Evolutionary conservation across 1,284 basidiomycete species (phyloP).

Genomic region (Melampsora abietis-canadensis): DNA sequence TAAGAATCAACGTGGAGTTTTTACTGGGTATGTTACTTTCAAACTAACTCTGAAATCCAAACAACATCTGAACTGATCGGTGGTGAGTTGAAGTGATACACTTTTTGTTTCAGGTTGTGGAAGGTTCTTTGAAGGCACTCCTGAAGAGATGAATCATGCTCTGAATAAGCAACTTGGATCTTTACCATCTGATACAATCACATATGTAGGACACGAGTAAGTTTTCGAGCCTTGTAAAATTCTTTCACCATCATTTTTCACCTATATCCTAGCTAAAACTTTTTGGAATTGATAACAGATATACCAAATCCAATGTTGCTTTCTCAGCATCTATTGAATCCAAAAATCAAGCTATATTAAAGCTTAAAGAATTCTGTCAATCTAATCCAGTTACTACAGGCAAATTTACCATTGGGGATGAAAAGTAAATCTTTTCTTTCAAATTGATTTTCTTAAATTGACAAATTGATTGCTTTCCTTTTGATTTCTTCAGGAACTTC

Average conservation of each 20-base stretch:
- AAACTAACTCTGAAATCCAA: neutral
- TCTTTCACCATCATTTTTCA: neutral
- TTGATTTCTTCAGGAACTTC: slow-evolving; percentile 58
- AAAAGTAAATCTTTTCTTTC: slow-evolving; percentile 57
- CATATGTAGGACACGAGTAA: slow-evolving; percentile 92
- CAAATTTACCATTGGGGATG: slow-evolving; percentile 75
- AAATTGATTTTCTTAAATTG: neutral
- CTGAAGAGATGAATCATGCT: slow-evolving; percentile 76
- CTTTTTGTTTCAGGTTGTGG: slow-evolving; percentile 91
- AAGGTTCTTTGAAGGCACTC: slow-evolving; percentile 92
- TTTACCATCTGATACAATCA: slow-evolving; percentile 74
- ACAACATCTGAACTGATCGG: no score
- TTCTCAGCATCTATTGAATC: slow-evolving; percentile 62
- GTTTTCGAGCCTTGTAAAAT: slow-evolving; percentile 56
- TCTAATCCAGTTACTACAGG: slow-evolving; percentile 66
- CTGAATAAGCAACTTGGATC: slow-evolving; percentile 65
- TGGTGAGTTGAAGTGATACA: slow-evolving; percentile 63
- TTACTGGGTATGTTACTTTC: slow-evolving; percentile 66
- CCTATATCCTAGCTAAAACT: slow-evolving; percentile 32
- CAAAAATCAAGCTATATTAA: slow-evolving; percentile 60
- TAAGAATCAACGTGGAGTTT: slow-evolving; percentile 68
- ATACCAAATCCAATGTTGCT: slow-evolving; percentile 52
- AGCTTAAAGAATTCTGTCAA: slow-evolving; percentile 61
- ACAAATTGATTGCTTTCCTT: neutral
- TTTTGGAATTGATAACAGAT: slow-evolving; percentile 44